Evolutionary conservation across 2,329 filamentous ascomycete genomes (phyloP).

Genomic region (Sporothrix mexicana): DNA sequence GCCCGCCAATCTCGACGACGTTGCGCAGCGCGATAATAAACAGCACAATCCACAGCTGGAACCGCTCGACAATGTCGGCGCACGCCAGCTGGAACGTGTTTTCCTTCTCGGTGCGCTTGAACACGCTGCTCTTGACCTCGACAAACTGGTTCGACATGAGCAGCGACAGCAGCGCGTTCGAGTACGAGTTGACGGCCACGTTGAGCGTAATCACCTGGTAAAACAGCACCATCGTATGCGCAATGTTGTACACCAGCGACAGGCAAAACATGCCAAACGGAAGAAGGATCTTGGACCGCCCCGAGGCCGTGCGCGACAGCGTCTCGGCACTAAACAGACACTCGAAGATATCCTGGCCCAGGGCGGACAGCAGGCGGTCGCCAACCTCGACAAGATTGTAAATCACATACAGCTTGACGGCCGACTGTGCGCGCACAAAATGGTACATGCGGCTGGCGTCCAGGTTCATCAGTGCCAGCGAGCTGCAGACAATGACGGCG

Average conservation of each 20-base stretch:
- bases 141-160: conserved; percentile 98
- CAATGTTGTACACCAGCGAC: conserved; percentile 83
- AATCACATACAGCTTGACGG: conserved; percentile 98
- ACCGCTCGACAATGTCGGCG: conserved; percentile 94
- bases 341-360: conserved; percentile 95
- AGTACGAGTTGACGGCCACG: conserved; percentile 98
- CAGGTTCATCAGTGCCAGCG: conserved; percentile 82
- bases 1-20: conserved; percentile 89
- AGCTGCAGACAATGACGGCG: conserved; percentile 83
- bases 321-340: conserved; percentile 94
- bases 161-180: conserved; percentile 89
- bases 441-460: conserved; percentile 99
- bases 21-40: conserved; percentile 96
- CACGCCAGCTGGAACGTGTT: conserved; percentile 96
- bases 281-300: conserved; percentile 86
- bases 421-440: conserved; percentile 92
- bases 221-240: conserved; percentile 86
- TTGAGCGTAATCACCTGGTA: conserved; percentile 98
- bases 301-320: conserved; percentile 82
- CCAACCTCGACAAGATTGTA: conserved; percentile 96
- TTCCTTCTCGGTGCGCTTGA: conserved; percentile 98
- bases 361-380: conserved; percentile 84
- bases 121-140: conserved; percentile 97
- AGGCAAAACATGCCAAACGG: conserved; percentile 92
- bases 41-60: conserved; percentile 97